Conservation (phyloP, 2,329 filamentous ascomycete species). For the Fusarium denticulatum region DNA sequence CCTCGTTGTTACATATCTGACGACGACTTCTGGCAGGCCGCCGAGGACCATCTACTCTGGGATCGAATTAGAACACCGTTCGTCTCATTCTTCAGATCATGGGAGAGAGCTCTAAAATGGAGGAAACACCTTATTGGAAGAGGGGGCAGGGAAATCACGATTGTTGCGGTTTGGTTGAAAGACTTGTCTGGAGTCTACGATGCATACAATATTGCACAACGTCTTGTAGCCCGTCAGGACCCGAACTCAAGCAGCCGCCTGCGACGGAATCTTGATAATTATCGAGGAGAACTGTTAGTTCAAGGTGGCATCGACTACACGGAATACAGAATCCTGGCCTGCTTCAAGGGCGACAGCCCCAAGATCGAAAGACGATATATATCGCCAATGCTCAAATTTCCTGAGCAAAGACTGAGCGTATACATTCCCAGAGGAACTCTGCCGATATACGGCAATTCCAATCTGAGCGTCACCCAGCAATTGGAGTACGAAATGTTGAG, state of each 20-base stretch:
- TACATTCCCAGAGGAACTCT: background rate
- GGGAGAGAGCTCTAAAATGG: background rate
- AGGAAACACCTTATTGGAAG: background rate
- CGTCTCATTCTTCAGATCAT: background rate
- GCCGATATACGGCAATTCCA: accelerated
- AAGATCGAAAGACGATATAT: background rate
- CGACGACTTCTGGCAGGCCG: background rate
- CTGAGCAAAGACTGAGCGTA: accelerated
- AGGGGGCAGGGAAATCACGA: background rate
- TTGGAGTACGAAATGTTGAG: background rate
- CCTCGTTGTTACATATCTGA: no score
- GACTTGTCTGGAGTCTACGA: background rate
- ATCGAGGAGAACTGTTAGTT: background rate
- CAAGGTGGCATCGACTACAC: background rate
- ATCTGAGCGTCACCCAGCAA: background rate
- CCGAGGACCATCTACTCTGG: background rate
- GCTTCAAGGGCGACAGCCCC: background rate
- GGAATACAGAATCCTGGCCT: background rate
- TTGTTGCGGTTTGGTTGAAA: slow-evolving; percentile 1
- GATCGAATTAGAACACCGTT: background rate
- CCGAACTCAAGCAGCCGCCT: accelerated
- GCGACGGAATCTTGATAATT: accelerated
- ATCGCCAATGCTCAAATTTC: background rate
- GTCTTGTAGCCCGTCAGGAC: background rate
- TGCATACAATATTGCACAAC: background rate